A percentile compares a stretch with the other conserved stretches of the same genome.
These are phyloP conservation scores for Trichoderma atrobrunneum DNA, from an alignment of 2,329 filamentous ascomycete genomes.

Conservation along the genomic window DNA sequence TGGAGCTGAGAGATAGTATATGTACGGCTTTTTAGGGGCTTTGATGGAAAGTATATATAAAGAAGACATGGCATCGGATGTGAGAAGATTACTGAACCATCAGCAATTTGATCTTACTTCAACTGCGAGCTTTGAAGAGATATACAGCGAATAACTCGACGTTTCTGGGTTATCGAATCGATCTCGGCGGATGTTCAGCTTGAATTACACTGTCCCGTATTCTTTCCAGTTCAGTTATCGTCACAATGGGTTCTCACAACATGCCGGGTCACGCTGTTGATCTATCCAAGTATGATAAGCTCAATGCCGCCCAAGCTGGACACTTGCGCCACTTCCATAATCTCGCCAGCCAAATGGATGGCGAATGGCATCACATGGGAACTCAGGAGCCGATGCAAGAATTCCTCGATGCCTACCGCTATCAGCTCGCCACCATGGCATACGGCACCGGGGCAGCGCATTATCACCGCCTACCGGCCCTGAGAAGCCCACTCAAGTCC, in stretches of 20 bases:
- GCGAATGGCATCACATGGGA: conserved; percentile 35
- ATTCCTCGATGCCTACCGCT: conserved; percentile 36
- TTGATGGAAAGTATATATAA: not conserved
- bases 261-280: not conserved
- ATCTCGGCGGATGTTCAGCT: not conserved
- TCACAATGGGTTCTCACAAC: not conserved
- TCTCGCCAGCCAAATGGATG: conserved; percentile 29
- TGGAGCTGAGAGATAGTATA: not conserved
- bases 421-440: conserved; percentile 41
- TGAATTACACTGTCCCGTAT: not conserved
- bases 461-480: conserved; percentile 37
- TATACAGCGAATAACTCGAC: not conserved
- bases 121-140: not conserved
- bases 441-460: conserved; percentile 38
- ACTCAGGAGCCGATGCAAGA: conserved; percentile 38
- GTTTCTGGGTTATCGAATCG: not conserved
- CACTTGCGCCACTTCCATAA: conserved; percentile 39
- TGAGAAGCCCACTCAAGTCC: conserved; percentile 34
- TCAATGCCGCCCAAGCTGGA: conserved; percentile 29
- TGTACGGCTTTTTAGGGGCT: not conserved
- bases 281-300: conserved; percentile 20
- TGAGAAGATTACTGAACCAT: not conserved
- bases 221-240: not conserved
- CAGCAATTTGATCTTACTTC: not conserved
- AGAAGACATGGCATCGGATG: not conserved